Evolutionary conservation across 2,329 filamentous ascomycete genomes (phyloP), one percentile per base, ranked within the genome.

Genomic region (Nigrospora osmanthi): DNA sequence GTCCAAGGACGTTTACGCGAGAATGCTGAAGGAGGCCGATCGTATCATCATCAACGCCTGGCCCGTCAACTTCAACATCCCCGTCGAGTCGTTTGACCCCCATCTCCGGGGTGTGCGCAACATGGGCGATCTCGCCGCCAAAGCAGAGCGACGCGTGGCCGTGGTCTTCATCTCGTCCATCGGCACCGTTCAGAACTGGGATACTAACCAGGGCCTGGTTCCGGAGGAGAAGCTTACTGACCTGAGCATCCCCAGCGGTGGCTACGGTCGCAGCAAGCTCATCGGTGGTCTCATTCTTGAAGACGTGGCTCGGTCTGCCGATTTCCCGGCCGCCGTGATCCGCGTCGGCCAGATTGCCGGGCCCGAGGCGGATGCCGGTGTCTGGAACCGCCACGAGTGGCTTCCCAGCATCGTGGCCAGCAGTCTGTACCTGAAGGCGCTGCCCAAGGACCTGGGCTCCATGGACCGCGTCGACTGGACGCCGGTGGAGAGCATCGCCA

Each of bases 361-460:
- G 0, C 64, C 69, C 0, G 53, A 54, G 15, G 52, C 50, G 16
- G 52, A 58, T 14, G 35, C 54, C 28, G 75, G 75, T 0, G 47
- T 52, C 16, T 81, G 77, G 77, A 78, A 74, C 45, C 59, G 54
- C 12, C 63, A 71, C 11, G 77, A 81, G 47, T 79, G 73, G 70
- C 53, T 80, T 2, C 77, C 77, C 0, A 64, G 58, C 35, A 52
- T 70, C 13, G 52, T 70, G 10, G 60, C 64, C 1, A 73, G 70
- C 23, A 76, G 71, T 0, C 56, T 68, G 11, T 58, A 68, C 36
- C 54, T 79, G 0, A 66, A 68, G 0, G 52, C 64, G n/a, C 49
- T 79, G 3, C 75, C 76, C 0, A 47, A 50, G 0, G 54, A 58
- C 2, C 58, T 78, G 0, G 75, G 73, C 0, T 45, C 52, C 2